Evolutionary conservation across 306 rosid genomes (phyloP), one percentile per base, ranked within the genome.

Genomic region (Ochetophila trinervis): DNA sequence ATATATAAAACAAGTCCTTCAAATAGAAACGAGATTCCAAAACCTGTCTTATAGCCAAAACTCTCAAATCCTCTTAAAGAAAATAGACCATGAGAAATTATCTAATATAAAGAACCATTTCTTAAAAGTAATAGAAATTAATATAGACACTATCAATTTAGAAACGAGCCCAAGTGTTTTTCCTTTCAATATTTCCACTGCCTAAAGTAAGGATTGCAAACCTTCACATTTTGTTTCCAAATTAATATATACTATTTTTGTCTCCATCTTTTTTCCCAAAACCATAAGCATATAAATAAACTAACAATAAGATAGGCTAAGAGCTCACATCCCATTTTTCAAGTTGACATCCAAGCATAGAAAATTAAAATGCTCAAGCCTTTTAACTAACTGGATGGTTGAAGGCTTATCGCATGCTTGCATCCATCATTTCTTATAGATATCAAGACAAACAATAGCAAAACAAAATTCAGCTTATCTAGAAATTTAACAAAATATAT

Each of bases 311-410:
- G 68, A 67, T 67, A 60, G n/a, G 14, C 11, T 16, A 61, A 53
- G 68, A 54, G 47, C 80, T 78, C 68, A 89, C 98, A 89, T 92
- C 80, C 98, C 98, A 74, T 77, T 80, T 78, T 70, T 92, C 74
- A 89, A 76, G 73, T 65, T 82, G 55, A 75, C 72, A 68, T 92
- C 88, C 82, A 92, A 58, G 76, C 98, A 96, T 13, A 92, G 87
- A 80, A 89, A 79, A 82, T 92, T 92, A 56, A 96, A 87, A 79
- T 84, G 87, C 19, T 78, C 79, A 37, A 92, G 90, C 76, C 92
- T 89, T 77, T 80, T 79, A 55, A 89, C 74, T 78, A 87, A 78
- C 78, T 85, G 90, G 42, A 74, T 56, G 62, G 96, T 84, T 57
- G 96, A 85, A 7, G 88, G 85, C 79, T 92, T 92, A 58, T 71